Conservation (phyloP, 176 grass and related monocot genomes). For the Calamus simplicifolius region DNA sequence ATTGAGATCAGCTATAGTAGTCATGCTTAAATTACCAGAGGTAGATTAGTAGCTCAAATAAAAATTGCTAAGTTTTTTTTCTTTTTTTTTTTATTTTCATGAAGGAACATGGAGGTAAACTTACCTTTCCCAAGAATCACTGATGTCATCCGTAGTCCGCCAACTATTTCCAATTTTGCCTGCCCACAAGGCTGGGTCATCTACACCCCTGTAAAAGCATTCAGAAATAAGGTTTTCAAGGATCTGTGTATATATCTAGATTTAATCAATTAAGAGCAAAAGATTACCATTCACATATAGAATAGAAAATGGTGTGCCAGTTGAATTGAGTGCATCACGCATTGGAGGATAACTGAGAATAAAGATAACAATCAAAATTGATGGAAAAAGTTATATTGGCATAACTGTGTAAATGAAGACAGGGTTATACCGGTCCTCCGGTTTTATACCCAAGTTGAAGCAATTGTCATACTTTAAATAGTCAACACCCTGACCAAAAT, state of each 20-base stretch:
- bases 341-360: slow-evolving; percentile 85
- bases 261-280: background rate
- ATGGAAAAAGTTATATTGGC: background rate
- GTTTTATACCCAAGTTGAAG: slow-evolving; percentile 82
- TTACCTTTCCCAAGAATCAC: slow-evolving; percentile 88
- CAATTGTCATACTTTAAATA: slow-evolving; percentile 98
- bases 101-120: background rate
- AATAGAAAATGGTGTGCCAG: slow-evolving; percentile 72
- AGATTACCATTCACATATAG: slow-evolving; percentile 86
- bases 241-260: background rate
- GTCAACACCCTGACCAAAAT: slow-evolving; percentile 57
- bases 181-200: slow-evolving; percentile 96
- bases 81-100: background rate
- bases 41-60: slow-evolving; percentile 16
- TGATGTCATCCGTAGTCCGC: slow-evolving; percentile 88
- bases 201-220: slow-evolving; percentile 56
- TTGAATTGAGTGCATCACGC: slow-evolving; percentile 93
- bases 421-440: slow-evolving; percentile 47
- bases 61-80: too few species aligned
- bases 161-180: slow-evolving; percentile 90
- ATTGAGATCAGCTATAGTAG: slow-evolving; percentile 78
- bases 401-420: background rate
- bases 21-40: slow-evolving; percentile 73
- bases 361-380: slow-evolving; percentile 13
- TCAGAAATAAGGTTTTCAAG: background rate